Evolutionary conservation across 2,329 filamentous ascomycete species (phyloP).

Genomic region (Epichloe brachyelytri): DNA sequence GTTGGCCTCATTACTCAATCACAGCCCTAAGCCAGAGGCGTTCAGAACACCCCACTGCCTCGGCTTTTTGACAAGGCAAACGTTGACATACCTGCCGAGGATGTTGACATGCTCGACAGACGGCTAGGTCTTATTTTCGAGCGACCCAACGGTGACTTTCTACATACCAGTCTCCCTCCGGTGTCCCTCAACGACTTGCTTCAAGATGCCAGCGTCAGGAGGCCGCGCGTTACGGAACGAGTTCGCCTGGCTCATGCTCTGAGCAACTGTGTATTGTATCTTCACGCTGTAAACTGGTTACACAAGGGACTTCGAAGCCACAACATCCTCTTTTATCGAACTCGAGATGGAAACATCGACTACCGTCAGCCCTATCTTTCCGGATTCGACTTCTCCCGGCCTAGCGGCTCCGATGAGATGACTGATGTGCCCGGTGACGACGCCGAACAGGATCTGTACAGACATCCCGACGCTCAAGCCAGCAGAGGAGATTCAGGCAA

Average conservation of each 20-base stretch:
- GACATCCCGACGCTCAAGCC: conserved; percentile 31
- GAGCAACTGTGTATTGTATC: conserved; percentile 38
- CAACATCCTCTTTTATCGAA: conserved; percentile 39
- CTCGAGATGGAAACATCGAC: conserved; percentile 18
- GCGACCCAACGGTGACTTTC: conserved; percentile 25
- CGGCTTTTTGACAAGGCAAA: conserved; percentile 34
- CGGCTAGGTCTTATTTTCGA: conserved; percentile 43
- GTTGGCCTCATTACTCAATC: conserved; percentile 33
- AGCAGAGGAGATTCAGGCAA: conserved; percentile 17
- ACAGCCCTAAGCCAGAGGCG: conserved; percentile 32
- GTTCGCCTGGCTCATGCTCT: conserved; percentile 37
- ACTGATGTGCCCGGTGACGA: conserved; percentile 35
- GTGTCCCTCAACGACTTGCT: conserved; percentile 36
- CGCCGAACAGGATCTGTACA: conserved; percentile 34
- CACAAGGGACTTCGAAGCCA: conserved; percentile 44
- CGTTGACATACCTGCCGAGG: conserved; percentile 19
- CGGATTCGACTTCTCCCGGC: conserved; percentile 42
- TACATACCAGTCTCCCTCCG: conserved; percentile 26
- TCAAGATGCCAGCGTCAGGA: conserved; percentile 18
- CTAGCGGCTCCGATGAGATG: conserved; percentile 34
- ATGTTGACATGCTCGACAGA: conserved; percentile 27
- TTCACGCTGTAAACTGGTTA: conserved; percentile 43
- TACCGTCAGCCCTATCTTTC: conserved; percentile 31
- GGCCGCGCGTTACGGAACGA: conserved; percentile 37
- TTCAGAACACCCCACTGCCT: conserved; percentile 38